Evolutionary conservation across 2,329 filamentous ascomycete genomes (phyloP), one percentile per base, ranked within the genome.

Genomic region (Keithomyces neogunnii): DNA sequence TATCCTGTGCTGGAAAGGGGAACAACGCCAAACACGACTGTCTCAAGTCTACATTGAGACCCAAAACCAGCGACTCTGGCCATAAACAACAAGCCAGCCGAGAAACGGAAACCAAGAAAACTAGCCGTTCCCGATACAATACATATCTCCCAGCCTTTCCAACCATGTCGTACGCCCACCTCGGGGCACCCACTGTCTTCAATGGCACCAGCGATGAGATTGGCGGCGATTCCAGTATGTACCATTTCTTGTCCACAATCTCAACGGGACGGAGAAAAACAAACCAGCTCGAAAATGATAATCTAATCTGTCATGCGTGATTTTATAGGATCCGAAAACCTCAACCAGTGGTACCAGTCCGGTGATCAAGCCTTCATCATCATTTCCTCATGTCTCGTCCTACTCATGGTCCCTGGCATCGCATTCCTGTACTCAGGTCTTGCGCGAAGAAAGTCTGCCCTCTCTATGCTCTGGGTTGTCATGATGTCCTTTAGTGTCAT

Each of bases 401-500:
- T 97, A 73, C 74, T 96, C 72, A 99, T 97, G 93, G 78, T 97
- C 32, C 93, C 93, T 32, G 93, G 93, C 62, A 91, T 99, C 62
- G 91, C 89, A 51, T 96, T 99, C 72, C 83, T 99, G 58, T 99
- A 99, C 75, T 96, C 92, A 10, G 93, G 93, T 59, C 85, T 97
- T 59, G 92, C 93, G n/a, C 86, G 93, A 59, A 84, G 93, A 77
- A 99, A 99, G 76, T 97, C 93, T 4, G 93, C 93, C 32, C 80
- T 99, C 43, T 96, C 90, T 57, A 86, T 97, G 77, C 93, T 99
- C 64, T 97, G 91, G 89, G 90, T 92, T 11, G 90, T 87, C 73
- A 95, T 99, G 88, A 92, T 87, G 68, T 93, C 90, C 45, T 87
- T 87, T 66, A 91, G 88, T 46, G 84, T 97, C 65, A 79, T 96